phyloP scores from a whole-genome alignment of 176 grass and related monocot genomes.

The Zoysia japonica region DNA sequence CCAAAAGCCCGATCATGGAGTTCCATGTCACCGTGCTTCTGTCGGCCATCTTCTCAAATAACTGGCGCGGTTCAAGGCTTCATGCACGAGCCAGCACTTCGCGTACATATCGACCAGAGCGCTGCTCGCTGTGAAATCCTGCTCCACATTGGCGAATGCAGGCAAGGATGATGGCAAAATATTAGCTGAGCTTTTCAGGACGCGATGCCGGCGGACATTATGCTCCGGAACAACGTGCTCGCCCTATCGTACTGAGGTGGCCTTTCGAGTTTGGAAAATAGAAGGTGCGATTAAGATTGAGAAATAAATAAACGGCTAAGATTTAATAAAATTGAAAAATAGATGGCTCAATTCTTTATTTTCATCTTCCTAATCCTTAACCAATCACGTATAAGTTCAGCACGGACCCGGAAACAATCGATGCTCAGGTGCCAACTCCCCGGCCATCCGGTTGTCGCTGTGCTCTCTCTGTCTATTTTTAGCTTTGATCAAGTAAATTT shows the following conservation, averaged over 20 bases:
- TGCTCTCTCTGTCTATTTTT: not conserved
- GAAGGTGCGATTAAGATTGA: too few relatives aligned
- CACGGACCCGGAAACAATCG: constrained; percentile 51
- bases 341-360: too few relatives aligned
- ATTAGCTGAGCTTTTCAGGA: constrained; percentile 48
- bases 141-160: constrained; percentile 52
- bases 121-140: constrained; percentile 51
- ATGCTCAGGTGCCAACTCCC: constrained; percentile 59
- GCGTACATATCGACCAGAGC: constrained; percentile 69
- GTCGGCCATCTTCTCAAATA: constrained; percentile 52
- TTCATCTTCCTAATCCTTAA: too few relatives aligned
- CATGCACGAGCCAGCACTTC: constrained; percentile 48
- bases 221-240: constrained; percentile 45
- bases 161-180: constrained; percentile 57
- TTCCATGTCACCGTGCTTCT: constrained; percentile 68
- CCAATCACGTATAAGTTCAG: constrained; percentile 37
- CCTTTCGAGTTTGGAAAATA: too few relatives aligned
- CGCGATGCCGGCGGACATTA: constrained; percentile 32
- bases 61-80: constrained; percentile 21
- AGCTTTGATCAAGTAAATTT: too few relatives aligned
- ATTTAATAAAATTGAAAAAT: too few relatives aligned
- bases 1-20: constrained; percentile 51
- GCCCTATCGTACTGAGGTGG: constrained; percentile 38
- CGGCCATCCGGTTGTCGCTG: constrained; percentile 43
- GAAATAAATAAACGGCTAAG: too few relatives aligned